phyloP scores from a whole-genome alignment of 164 flowering plant genomes.

The Brasenia schreberi region DNA sequence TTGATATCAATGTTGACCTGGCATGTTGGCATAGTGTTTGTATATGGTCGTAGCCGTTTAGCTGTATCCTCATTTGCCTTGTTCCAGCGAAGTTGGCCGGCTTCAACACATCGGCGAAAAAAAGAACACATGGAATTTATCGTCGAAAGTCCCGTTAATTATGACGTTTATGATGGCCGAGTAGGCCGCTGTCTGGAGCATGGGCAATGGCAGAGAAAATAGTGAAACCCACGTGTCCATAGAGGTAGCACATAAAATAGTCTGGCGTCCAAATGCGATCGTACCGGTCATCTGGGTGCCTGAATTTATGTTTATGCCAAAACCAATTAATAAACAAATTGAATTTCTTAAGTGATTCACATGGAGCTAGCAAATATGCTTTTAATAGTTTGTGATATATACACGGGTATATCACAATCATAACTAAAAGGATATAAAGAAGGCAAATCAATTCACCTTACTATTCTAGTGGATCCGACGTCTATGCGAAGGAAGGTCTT shows the following conservation, averaged over 20 bases:
- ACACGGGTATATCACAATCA: too few species aligned
- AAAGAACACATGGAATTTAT: slow-evolving; percentile 14
- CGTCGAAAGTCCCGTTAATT: not conserved
- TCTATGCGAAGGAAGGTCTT: not conserved
- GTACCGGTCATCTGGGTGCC: slow-evolving; percentile 3
- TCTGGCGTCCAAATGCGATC: slow-evolving; percentile 8
- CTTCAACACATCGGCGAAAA: slow-evolving; percentile 24
- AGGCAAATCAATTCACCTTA: not conserved
- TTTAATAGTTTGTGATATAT: too few species aligned
- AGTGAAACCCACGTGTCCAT: not conserved
- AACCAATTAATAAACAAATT: too few species aligned
- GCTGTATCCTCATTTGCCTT: too few species aligned
- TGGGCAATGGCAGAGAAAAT: slow-evolving; percentile 11
- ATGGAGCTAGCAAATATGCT: too few species aligned
- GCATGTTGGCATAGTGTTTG: too few species aligned
- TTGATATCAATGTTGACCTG: too few species aligned
- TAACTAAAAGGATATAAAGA: too few species aligned
- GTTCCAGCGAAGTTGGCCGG: not conserved
- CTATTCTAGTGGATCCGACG: not conserved
- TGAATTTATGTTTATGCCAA: not conserved
- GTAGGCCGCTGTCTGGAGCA: slow-evolving; percentile 18
- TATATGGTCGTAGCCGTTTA: too few species aligned
- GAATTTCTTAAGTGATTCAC: too few species aligned
- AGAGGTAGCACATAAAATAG: too few species aligned
- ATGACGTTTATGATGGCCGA: not conserved